These are phyloP conservation scores for Candida endomychidarum DNA, from an alignment of 805 yeast species.

Conservation along the genomic window DNA sequence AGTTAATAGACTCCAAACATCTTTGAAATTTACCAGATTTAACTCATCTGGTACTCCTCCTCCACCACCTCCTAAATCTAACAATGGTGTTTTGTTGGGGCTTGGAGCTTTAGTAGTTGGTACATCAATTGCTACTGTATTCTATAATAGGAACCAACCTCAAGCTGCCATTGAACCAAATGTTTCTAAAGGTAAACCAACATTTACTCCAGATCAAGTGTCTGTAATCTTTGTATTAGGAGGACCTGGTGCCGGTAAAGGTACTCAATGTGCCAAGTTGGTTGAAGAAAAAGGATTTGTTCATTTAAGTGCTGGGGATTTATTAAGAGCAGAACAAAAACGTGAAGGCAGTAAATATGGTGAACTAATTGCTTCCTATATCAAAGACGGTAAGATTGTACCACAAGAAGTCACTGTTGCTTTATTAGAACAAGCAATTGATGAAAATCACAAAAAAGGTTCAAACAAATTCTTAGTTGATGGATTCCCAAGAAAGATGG, in stretches of 20 bases:
- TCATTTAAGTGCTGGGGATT: constrained; percentile 95
- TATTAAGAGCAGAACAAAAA: constrained; percentile 86
- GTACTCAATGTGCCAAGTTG: constrained; percentile 89
- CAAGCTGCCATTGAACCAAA: constrained; percentile 44
- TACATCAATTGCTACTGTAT: constrained; percentile 43
- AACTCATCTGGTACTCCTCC: constrained; percentile 2
- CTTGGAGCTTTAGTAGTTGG: constrained; percentile 52
- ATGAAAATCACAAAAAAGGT: constrained; percentile 48
- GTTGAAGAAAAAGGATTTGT: constrained; percentile 79
- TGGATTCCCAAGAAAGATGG: constrained; percentile 98
- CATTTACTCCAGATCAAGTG: constrained; percentile 64
- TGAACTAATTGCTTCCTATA: constrained; percentile 76
- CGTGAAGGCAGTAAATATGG: constrained; percentile 84
- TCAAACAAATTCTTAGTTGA: constrained; percentile 75
- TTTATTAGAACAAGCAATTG: constrained; percentile 76
- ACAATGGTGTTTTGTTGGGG: constrained; percentile 27
- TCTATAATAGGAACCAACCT: constrained; percentile 45
- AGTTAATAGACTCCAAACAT: no score
- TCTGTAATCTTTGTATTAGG: constrained; percentile 90
- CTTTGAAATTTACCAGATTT: background rate
- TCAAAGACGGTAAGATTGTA: constrained; percentile 86
- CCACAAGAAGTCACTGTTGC: constrained; percentile 92
- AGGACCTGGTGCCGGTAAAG: constrained; percentile 98
- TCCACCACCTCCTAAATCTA: constrained; percentile 12
- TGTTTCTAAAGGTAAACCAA: constrained; percentile 18